Evolutionary conservation across 305 asterid genomes (phyloP).

Genomic region (Euphrasia arctica): DNA sequence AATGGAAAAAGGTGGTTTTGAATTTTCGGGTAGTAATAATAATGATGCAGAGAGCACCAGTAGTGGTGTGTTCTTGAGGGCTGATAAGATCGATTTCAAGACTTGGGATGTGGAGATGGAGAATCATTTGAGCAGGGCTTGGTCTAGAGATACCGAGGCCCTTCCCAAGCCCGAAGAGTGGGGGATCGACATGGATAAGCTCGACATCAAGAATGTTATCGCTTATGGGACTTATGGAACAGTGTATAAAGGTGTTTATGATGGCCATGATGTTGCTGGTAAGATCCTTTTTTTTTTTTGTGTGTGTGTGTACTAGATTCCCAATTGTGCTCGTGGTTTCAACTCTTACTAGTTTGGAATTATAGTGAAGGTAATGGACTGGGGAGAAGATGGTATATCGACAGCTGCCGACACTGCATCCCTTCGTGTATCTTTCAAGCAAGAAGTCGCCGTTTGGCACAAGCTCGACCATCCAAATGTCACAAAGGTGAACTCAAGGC

Average conservation of each 20-base stretch:
- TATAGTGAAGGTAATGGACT: constrained; percentile 72
- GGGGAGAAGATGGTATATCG: constrained; percentile 79
- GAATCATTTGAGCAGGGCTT: constrained; percentile 55
- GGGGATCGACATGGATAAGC: constrained; percentile 61
- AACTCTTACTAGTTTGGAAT: no score
- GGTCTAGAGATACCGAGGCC: constrained; percentile 37
- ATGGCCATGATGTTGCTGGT: constrained; percentile 70
- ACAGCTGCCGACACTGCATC: constrained; percentile 59
- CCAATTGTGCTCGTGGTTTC: neutral
- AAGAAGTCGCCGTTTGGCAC: constrained; percentile 83
- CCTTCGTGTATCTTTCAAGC: constrained; percentile 55
- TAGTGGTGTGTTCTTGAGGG: constrained; percentile 42
- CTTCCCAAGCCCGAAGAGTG: constrained; percentile 44
- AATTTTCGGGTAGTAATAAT: no score
- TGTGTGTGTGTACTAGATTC: neutral
- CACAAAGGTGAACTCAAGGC: constrained; percentile 47
- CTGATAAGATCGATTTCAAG: constrained; percentile 75
- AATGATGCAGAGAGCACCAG: neutral
- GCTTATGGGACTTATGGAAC: constrained; percentile 84
- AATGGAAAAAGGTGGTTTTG: no score
- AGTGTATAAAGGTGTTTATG: constrained; percentile 58
- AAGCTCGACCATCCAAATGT: constrained; percentile 82
- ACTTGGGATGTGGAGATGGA: constrained; percentile 63
- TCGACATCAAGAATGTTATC: constrained; percentile 52
- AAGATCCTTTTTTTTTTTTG: neutral